These are phyloP conservation scores for Fusarium avenaceum DNA, from an alignment of 2,329 filamentous ascomycete genomes.

Conservation along the genomic window DNA sequence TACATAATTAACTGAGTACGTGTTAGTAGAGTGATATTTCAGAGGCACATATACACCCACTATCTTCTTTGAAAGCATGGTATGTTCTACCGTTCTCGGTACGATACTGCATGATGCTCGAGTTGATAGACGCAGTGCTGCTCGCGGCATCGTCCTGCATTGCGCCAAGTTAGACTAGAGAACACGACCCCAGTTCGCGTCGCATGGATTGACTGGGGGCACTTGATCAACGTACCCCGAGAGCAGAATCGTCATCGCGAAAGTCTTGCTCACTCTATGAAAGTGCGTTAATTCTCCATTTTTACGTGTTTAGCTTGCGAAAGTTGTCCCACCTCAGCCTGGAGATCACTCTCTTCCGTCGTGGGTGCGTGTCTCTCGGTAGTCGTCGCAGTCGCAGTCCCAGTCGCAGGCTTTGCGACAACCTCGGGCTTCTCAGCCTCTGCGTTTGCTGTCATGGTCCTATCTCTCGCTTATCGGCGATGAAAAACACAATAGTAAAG, in stretches of 20 bases:
- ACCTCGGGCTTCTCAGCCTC: slow-evolving; percentile 1
- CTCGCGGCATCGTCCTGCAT: slow-evolving; percentile 46
- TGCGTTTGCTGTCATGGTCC: slow-evolving; percentile 11
- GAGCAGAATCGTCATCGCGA: slow-evolving; percentile 43
- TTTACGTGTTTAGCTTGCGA: too few species aligned
- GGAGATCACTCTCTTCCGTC: slow-evolving; percentile 21
- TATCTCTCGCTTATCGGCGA: neutral
- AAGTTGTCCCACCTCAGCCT: slow-evolving; percentile 34
- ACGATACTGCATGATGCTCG: slow-evolving; percentile 55
- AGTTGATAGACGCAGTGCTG: slow-evolving; percentile 52
- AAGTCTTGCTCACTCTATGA: slow-evolving; percentile 16
- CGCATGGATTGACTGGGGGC: neutral
- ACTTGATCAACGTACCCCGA: slow-evolving; percentile 28
- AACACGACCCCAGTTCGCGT: neutral
- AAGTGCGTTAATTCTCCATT: neutral
- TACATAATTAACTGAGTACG: slow-evolving; percentile 43
- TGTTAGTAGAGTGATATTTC: neutral
- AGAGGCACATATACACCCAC: slow-evolving; percentile 22
- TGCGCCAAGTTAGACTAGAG: slow-evolving; percentile 4
- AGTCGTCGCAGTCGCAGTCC: slow-evolving; percentile 1
- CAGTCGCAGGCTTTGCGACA: neutral
- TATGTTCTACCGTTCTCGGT: slow-evolving; percentile 57
- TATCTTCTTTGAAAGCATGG: slow-evolving; percentile 52
- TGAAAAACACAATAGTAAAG: neutral
- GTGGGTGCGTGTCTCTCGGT: slow-evolving; percentile 7